Percentiles rank a stretch among this genome's conserved stretches.
Conservation (phyloP, 805 yeast species). For the Kazachstania africana region DNA sequence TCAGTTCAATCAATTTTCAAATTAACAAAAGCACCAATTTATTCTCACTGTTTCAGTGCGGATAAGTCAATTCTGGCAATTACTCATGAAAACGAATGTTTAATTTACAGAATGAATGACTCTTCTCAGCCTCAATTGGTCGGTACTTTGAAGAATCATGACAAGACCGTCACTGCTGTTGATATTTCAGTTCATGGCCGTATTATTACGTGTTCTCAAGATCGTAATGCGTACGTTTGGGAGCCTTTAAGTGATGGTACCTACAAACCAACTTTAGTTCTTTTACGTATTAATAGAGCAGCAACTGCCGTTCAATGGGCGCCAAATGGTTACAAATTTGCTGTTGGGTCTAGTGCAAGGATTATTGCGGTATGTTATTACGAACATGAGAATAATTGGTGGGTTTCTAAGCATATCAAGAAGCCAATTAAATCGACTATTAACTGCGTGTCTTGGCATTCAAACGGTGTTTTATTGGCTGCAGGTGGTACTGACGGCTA, state of each 20-base stretch:
- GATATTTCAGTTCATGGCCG: constrained; percentile 83
- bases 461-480: constrained; percentile 77
- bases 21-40: constrained; percentile 75
- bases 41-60: constrained; percentile 79
- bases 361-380: constrained; percentile 92
- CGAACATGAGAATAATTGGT: constrained; percentile 96
- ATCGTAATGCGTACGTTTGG: constrained; percentile 96
- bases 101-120: constrained; percentile 50
- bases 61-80: constrained; percentile 63
- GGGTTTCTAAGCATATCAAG: constrained; percentile 96
- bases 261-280: constrained; percentile 81
- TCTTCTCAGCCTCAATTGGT: constrained; percentile 47
- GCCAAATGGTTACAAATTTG: constrained; percentile 88
- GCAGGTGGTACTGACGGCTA: constrained; percentile 92
- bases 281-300: constrained; percentile 86
- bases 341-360: constrained; percentile 93
- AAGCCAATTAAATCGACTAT: constrained; percentile 87
- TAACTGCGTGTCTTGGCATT: constrained; percentile 82
- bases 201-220: constrained; percentile 95
- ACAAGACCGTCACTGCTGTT: constrained; percentile 87
- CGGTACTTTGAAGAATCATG: constrained; percentile 70
- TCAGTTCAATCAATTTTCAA: constrained; percentile 33
- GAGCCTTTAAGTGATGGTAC: constrained; percentile 50
- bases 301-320: constrained; percentile 95
- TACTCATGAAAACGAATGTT: constrained; percentile 67